phyloP scores from a whole-genome alignment of 305 asterid genomes.

The Rubia balearica region DNA sequence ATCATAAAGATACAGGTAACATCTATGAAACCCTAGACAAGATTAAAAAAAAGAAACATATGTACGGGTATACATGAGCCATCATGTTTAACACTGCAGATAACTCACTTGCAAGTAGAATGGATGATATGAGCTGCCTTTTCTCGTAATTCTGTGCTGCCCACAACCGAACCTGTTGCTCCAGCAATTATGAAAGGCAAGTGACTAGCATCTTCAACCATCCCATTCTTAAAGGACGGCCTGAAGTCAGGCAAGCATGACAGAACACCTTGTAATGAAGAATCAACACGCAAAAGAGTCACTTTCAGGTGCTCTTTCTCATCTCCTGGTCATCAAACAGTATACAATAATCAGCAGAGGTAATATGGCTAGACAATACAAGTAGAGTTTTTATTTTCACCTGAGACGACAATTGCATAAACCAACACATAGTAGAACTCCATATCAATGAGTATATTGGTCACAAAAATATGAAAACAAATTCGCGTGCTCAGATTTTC shows the following conservation, averaged over 20 bases:
- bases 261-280: conserved; percentile 92
- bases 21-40: neutral
- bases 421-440: neutral
- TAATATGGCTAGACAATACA: conserved; percentile 6
- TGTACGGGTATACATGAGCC: neutral
- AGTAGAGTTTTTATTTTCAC: neutral
- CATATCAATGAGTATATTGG: neutral
- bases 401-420: neutral
- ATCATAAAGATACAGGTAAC: conserved; percentile 5
- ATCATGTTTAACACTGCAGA: neutral
- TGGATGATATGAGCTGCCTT: conserved; percentile 85
- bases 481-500: neutral
- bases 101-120: conserved; percentile 68
- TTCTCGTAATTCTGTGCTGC: conserved; percentile 74
- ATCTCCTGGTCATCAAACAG: conserved; percentile 54
- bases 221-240: conserved; percentile 65
- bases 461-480: neutral
- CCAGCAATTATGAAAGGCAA: conserved; percentile 83
- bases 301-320: conserved; percentile 99
- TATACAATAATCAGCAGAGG: conserved; percentile 25
- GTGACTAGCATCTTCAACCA: conserved; percentile 51
- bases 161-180: conserved; percentile 87
- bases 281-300: conserved; percentile 96
- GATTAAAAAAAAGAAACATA: neutral
- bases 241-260: conserved; percentile 97